phyloP scores from a whole-genome alignment of 495 filamentous ascomycete species.

The Penicillium goetzii region DNA sequence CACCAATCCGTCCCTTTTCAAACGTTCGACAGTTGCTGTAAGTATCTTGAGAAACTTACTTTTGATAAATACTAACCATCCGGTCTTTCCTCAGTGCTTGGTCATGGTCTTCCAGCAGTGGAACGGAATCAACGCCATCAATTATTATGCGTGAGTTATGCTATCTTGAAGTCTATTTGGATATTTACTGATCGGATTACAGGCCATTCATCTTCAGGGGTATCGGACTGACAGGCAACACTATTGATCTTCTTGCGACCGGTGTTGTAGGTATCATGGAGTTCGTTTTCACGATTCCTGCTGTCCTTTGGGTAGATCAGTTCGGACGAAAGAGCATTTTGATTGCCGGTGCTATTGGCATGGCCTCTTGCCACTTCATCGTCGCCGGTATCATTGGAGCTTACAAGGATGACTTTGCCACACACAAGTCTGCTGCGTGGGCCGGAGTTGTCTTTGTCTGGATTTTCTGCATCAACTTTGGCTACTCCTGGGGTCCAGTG shows the following conservation, averaged over 20 bases:
- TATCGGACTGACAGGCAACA: constrained; percentile 50
- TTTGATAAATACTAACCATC: neutral
- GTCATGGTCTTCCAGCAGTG: constrained; percentile 19
- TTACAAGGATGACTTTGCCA: constrained; percentile 59
- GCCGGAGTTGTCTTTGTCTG: constrained; percentile 75
- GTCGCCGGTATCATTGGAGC: constrained; percentile 68
- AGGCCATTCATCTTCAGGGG: constrained; percentile 61
- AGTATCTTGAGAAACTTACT: neutral
- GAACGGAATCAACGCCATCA: constrained; percentile 44
- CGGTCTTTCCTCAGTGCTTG: constrained; percentile 1
- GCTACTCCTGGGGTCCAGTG: constrained; percentile 23
- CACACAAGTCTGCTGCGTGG: constrained; percentile 67
- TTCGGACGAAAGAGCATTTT: constrained; percentile 66
- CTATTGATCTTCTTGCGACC: constrained; percentile 60
- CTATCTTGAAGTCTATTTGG: neutral
- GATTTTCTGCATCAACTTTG: constrained; percentile 55
- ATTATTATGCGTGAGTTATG: constrained; percentile 55
- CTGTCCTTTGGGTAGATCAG: constrained; percentile 67
- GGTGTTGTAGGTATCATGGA: constrained; percentile 68
- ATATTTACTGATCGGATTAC: neutral
- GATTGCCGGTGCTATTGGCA: constrained; percentile 65
- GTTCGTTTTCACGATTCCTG: constrained; percentile 63
- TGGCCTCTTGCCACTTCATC: constrained; percentile 62
- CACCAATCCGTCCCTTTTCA: constrained; percentile 19
- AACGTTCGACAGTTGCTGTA: constrained; percentile 11